Conservation (phyloP, 2,329 filamentous ascomycete genomes). For the Talaromyces sp. region DNA sequence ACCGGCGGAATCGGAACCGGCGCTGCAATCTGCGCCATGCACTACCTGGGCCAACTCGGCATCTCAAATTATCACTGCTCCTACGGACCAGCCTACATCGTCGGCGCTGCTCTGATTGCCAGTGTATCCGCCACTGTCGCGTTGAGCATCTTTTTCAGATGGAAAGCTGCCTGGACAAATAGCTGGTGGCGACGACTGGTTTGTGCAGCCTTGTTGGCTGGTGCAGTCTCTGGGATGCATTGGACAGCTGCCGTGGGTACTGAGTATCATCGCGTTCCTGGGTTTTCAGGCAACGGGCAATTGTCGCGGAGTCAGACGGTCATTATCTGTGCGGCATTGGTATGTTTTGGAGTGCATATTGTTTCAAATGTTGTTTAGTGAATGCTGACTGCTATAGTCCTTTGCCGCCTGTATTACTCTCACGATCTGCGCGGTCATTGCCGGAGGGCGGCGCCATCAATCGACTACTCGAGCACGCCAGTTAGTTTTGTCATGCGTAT, state of each 20-base stretch:
- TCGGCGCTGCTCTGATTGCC: slow-evolving; percentile 68
- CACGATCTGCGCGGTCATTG: slow-evolving; percentile 53
- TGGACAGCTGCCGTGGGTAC: slow-evolving; percentile 75
- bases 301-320: slow-evolving; percentile 63
- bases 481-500: slow-evolving; percentile 48
- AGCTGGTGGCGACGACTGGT: slow-evolving; percentile 70
- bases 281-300: slow-evolving; percentile 37
- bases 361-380: too few species aligned
- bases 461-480: slow-evolving; percentile 60
- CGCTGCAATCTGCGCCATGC: slow-evolving; percentile 75
- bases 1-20: slow-evolving; percentile 68
- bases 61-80: slow-evolving; percentile 70
- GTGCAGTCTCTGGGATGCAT: slow-evolving; percentile 81
- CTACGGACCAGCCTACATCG: slow-evolving; percentile 58
- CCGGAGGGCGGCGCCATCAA: slow-evolving; percentile 51
- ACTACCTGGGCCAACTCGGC: slow-evolving; percentile 80
- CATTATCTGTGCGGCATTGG: slow-evolving; percentile 68
- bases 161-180: slow-evolving; percentile 71
- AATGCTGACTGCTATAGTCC: slow-evolving; percentile 47
- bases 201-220: slow-evolving; percentile 65
- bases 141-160: slow-evolving; percentile 72
- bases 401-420: slow-evolving; percentile 60
- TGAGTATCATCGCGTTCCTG: slow-evolving; percentile 56
- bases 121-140: slow-evolving; percentile 67
- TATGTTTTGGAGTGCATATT: slow-evolving; percentile 40